Conservation (phyloP, 768 basidiomycete genomes). For the Lactarius sp. region DNA sequence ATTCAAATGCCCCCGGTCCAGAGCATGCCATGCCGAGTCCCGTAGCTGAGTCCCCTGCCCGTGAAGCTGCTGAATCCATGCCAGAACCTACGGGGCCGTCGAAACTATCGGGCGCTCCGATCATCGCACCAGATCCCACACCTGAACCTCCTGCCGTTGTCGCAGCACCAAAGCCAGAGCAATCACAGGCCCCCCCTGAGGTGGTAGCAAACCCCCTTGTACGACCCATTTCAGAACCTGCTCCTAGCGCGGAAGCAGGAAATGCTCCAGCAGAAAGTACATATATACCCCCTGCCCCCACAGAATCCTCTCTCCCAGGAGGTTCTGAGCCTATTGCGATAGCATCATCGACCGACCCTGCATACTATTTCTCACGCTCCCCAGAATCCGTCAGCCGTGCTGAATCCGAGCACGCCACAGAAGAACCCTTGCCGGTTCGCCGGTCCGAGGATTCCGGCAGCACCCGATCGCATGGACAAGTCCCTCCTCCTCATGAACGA, state of each 20-base stretch:
- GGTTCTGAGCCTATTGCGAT: neutral
- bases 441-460: constrained; percentile 19
- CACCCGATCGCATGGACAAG: constrained; percentile 18
- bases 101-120: constrained; percentile 26
- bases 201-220: neutral
- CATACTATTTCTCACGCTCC: constrained; percentile 19
- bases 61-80: constrained; percentile 43
- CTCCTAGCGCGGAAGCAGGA: neutral
- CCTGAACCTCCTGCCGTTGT: constrained; percentile 12
- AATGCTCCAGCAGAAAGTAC: too few species aligned
- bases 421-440: constrained; percentile 24
- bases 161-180: constrained; percentile 1
- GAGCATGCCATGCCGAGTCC: constrained; percentile 47
- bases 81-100: constrained; percentile 28
- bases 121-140: constrained; percentile 11
- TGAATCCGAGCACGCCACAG: constrained; percentile 10
- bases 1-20: constrained; percentile 32
- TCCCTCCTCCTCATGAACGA: constrained; percentile 11
- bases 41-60: constrained; percentile 63
- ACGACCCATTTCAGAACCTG: neutral
- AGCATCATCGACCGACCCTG: constrained; percentile 13
- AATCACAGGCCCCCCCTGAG: neutral
- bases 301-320: too few species aligned
- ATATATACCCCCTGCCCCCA: too few species aligned
- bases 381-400: constrained; percentile 27